Evolutionary conservation across 2,329 filamentous ascomycete genomes (phyloP).

Genomic region (Delphinella strobiligena): DNA sequence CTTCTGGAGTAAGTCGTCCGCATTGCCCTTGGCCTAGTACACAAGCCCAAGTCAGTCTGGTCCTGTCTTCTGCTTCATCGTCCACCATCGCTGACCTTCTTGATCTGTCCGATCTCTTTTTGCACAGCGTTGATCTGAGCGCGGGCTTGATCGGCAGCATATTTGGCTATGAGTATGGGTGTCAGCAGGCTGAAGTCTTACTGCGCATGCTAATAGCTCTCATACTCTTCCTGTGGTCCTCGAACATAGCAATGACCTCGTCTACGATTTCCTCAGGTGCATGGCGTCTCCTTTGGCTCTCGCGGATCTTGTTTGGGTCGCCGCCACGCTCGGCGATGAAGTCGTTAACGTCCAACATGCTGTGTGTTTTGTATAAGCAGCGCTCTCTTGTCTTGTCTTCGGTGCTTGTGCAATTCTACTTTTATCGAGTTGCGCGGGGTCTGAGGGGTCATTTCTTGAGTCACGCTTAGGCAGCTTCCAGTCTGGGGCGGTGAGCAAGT

Average conservation of each 20-base stretch:
- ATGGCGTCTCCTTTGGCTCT: conserved; percentile 74
- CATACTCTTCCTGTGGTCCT: conserved; percentile 66
- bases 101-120: conserved; percentile 82
- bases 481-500: too few species aligned
- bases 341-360: conserved; percentile 36
- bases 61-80: neutral
- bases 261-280: conserved; percentile 77
- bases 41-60: neutral
- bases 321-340: conserved; percentile 69
- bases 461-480: too few species aligned
- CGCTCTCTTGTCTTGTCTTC: neutral
- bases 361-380: too few species aligned
- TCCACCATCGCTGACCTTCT: conserved; percentile 50
- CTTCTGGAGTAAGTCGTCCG: conserved; percentile 63
- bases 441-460: too few species aligned
- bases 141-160: conserved; percentile 67
- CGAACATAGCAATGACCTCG: conserved; percentile 76
- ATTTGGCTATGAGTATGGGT: conserved; percentile 44
- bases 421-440: too few species aligned
- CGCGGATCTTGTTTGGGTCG: conserved; percentile 80
- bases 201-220: conserved; percentile 14
- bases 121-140: conserved; percentile 78
- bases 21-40: conserved; percentile 67
- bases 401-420: too few species aligned
- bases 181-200: too few species aligned